A percentile compares a stretch with the other conserved stretches of the same genome.
Conservation (phyloP, 257 asterid species). For the Solanum paucissectum region DNA sequence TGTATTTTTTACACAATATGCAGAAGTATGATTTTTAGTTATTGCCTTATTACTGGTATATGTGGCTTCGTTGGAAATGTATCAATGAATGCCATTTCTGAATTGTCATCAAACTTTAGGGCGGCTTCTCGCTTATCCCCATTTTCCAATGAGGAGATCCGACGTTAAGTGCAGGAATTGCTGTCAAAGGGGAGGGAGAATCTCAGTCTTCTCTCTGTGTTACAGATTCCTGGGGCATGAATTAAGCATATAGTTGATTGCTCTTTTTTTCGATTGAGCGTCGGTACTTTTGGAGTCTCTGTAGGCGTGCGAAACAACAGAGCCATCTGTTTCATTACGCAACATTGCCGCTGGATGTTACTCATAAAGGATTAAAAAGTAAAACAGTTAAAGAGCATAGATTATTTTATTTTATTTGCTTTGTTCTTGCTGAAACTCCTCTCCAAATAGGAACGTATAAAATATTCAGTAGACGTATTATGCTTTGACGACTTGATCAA, state of each 20-base stretch:
- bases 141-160: no score
- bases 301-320: no score
- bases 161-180: no score
- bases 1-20: constrained; percentile 2
- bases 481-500: background rate
- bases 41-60: background rate
- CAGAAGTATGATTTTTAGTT: background rate
- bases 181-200: no score
- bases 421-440: background rate
- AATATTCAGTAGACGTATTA: background rate
- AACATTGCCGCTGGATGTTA: no score
- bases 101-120: background rate
- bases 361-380: background rate
- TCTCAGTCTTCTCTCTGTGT: no score
- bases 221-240: background rate
- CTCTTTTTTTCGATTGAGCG: no score
- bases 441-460: background rate
- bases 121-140: no score
- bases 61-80: background rate
- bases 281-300: no score
- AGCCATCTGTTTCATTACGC: background rate
- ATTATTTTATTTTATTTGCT: background rate
- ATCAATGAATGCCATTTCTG: background rate
- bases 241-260: background rate
- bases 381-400: background rate